Evolutionary conservation across 768 basidiomycete species (phyloP), one percentile per base, ranked within the genome.

Genomic region (Trametes maxima): DNA sequence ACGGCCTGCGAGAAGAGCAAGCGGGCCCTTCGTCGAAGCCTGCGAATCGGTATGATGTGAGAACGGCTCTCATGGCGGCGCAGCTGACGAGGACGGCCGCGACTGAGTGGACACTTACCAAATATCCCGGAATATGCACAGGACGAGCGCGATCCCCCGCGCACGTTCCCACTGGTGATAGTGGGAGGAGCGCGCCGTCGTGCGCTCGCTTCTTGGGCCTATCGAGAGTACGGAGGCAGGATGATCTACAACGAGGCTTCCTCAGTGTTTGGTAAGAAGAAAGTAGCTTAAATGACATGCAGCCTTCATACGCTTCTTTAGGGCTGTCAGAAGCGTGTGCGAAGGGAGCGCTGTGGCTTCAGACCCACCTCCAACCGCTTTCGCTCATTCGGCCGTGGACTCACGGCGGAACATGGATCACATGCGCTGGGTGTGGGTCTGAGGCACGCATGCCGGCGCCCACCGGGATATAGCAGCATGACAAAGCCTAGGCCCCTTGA

Each of bases 61-160:
- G 57, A 58, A 58, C 25, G 47, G 48, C 57, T 58, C 57, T 58
- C 57, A 58, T 42, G 57, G 25, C 11, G 40, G n/a, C 33, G 40
- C 54, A 56, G 54, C 54, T 47, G 54, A 56, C 54, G 54, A 8
- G 28, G 12, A 33, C 45, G 21, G 28, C 2, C 16, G 39, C 7
- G 22, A 16, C 40, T 49, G n/a, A 21, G 56, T 40, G 14, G 47
- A 3, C 25, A 42, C 40, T 51, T 33, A 44, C 47, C 55, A 33
- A 49, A 42, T 42, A n/a, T 21, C 33, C 45, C 56, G 47, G 47
- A 33, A 55, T 5, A 28, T 12, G 25, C 35, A 37, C n/a, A 37
- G 39, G 19, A 48, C 17, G 35, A 4, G 48, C 39, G 57, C 48
- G 48, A 39, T 39, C 37, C 24, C 17, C 25, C 25, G 21, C 57